A percentile compares a stretch with the other conserved stretches of the same genome.
Evolutionary conservation across 169 alveolate species (phyloP).

Genomic region (Condylostoma magnum): DNA sequence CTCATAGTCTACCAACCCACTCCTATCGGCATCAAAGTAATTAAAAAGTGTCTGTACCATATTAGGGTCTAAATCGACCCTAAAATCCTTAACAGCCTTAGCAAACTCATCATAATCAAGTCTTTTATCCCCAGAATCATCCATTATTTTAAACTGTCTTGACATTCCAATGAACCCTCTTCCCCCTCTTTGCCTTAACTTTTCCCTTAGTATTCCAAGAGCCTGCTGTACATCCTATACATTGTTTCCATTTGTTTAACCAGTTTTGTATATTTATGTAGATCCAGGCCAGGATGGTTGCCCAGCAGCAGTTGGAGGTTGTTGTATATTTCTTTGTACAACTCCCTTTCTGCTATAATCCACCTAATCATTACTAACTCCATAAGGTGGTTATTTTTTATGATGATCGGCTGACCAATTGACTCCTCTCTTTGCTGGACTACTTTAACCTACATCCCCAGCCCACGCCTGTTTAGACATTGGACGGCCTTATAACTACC

Average conservation of each 20-base stretch:
- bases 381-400: conserved; percentile 5
- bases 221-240: conserved; percentile 32
- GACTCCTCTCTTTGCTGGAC: background rate
- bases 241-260: conserved; percentile 10
- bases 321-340: background rate
- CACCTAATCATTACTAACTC: conserved; percentile 8
- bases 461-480: conserved; percentile 6
- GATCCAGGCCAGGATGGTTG: conserved; percentile 10
- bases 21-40: conserved; percentile 52
- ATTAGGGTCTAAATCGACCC: conserved; percentile 47
- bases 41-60: conserved; percentile 50
- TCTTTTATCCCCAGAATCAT: conserved; percentile 49
- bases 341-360: conserved; percentile 3
- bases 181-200: conserved; percentile 59
- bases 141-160: conserved; percentile 52
- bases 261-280: background rate
- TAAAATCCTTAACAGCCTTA: conserved; percentile 46
- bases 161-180: conserved; percentile 61
- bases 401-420: background rate
- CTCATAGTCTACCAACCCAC: conserved; percentile 51
- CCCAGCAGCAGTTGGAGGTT: conserved; percentile 3
- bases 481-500: conserved; percentile 37
- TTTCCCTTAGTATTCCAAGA: conserved; percentile 33
- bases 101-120: conserved; percentile 49
- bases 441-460: conserved; percentile 6